Base-by-base conservation (phyloP, 257 asterid genomes). In the Hygrophila difformis region DNA sequence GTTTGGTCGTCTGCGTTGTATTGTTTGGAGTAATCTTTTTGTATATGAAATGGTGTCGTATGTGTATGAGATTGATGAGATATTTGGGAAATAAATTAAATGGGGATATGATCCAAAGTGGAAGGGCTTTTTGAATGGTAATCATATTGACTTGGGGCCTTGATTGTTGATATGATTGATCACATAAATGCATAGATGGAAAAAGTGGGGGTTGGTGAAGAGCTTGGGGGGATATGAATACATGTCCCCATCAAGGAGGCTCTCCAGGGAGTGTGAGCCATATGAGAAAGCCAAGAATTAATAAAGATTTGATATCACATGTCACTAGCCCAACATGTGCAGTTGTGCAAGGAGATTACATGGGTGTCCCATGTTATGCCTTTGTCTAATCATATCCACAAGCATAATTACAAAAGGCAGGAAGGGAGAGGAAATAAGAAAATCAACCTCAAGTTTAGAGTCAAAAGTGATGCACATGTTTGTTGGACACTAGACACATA, bases 161-260 rank as follows among this genome's bases (percentile, higher is more conserved):
- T 13, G 57, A 64, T 61, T 29, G 48, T 22, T 64, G 78, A 57
- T 15, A 70, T 75, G 78, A 75, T 75, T 57, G 72, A 37, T 55
- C 64, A 61, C 79, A 70, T 75, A n/a, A 60, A 47, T 66, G 72
- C 72, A 74, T 69, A 53, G 70, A 21, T 37, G 8, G 31, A 26
- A 26, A 26, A 8, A 8, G 31, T 26, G 31, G 31, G 61, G 62
- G 62, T 69, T 39, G 61, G 38, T 26, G 29, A 40, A 39, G 46
- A 40, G 38, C 24, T 59, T 68, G 60, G 63, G n/a, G 65, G 15
- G 67, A 53, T 69, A 53, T n/a, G n/a, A 44, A 13, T 59, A 24
- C 50, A 44, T 76, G 92, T 81, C 81, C 73, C 96, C 73, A 70
- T 55, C 56, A 20, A 70, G 87, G 88, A 67, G 66, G 72, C 76